Evolutionary conservation across 805 yeast genomes (phyloP), one percentile per base, ranked within the genome.

Genomic region (Cephaloascus albidus): DNA sequence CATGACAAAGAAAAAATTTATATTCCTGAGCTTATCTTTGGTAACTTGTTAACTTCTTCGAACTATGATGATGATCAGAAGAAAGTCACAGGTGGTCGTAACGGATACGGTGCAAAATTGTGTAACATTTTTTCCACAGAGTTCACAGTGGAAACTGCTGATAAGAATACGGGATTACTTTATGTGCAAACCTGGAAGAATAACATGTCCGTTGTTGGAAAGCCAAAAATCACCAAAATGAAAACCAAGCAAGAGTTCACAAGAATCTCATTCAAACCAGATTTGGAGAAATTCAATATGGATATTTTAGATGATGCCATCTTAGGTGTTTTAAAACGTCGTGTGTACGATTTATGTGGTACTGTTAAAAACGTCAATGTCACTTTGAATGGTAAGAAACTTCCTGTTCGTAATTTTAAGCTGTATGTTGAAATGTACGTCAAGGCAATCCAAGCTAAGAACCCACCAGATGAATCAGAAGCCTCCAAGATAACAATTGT

Each of bases 1-100:
- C 98, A 93, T 58, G 78, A 72, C 37, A 90, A 87, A 60, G 98
- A 93, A 58, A 72, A 85, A 36, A 87, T 93, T 44, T 93, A 85
- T 55, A 89, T 93, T 46, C 98, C 98, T 1, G 96, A 93, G 62
- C 73, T 93, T 63, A 93, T 93, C 51, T 93, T 93, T 61, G 98
- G 98, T 40, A 87, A 93, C 54, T 72, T 93, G 44, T 74, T 93
- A 47, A 93, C 98, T 0, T 89, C 97, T 2, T 85, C 96, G 20
- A 93, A 93, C 62, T 93, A 93, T 58, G 96, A 93, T 58, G 98
- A 93, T 58, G 77, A 90, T 46, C 85, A 93, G 54, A 85, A 86
- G 61, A 93, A 93, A 60, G 97, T 93, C 27, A 86, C 95, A 2
- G 98, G 98, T 67, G 98, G 98, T 60, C 79, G 98, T 68, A 93